Conservation (phyloP, 2,329 filamentous ascomycete species). For the Ophiosphaerella narmari region DNA sequence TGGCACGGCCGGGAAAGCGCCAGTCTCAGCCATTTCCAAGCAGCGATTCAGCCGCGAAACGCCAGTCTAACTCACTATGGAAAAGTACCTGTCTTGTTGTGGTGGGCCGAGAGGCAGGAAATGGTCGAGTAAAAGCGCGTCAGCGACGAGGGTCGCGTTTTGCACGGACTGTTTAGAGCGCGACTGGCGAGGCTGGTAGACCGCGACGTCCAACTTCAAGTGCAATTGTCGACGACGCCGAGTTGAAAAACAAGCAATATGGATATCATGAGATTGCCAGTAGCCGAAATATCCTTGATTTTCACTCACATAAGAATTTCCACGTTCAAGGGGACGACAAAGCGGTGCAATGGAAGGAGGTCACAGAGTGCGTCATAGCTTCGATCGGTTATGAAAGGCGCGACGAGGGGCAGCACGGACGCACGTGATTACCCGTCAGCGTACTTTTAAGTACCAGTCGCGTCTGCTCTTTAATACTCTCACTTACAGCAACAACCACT, state of each 20-base stretch:
- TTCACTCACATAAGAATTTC: neutral
- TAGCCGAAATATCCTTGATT: neutral
- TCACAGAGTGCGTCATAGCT: constrained; percentile 37
- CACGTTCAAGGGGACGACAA: neutral
- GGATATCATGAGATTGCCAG: constrained; percentile 18
- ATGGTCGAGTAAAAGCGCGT: constrained; percentile 38
- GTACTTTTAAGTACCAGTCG: constrained; percentile 32
- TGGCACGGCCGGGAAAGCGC: constrained; percentile 10
- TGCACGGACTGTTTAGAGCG: constrained; percentile 30
- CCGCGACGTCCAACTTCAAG: constrained; percentile 16
- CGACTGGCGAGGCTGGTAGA: constrained; percentile 33
- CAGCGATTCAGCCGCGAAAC: constrained; percentile 34
- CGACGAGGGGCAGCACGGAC: constrained; percentile 12
- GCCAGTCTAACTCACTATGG: constrained; percentile 26
- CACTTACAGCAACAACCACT: constrained; percentile 34
- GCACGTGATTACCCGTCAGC: constrained; percentile 27
- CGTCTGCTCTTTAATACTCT: constrained; percentile 18
- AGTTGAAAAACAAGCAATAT: constrained; percentile 11
- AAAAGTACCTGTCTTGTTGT: constrained; percentile 34
- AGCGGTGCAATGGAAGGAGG: constrained; percentile 10
- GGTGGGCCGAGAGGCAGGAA: constrained; percentile 27
- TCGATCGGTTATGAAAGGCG: constrained; percentile 11
- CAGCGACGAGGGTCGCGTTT: constrained; percentile 30
- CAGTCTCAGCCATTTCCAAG: constrained; percentile 34
- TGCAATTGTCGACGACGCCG: constrained; percentile 2